Base-by-base conservation (phyloP, 148 eudicot genomes). In the Talinum fruticosum region DNA sequence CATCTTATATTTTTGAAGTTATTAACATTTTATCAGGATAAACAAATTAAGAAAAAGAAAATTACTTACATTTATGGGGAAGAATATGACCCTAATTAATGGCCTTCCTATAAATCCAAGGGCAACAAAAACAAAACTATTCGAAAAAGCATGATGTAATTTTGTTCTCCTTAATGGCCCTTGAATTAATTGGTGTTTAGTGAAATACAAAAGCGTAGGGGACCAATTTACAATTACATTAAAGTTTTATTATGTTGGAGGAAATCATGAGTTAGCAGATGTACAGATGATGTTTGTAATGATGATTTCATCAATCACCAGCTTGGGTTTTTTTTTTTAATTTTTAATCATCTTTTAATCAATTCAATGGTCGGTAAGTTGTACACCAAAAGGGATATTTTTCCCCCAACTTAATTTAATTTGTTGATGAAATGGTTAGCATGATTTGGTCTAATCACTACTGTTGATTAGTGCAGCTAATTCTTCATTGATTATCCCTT, bases 231-330 rank as follows among this genome's bases (percentile, higher is more conserved):
- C 32, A 74, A 71, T 78, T 59, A 71, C 32, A 71, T 30, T 28
- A 1, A 45, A 6, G 19, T 71, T 78, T 71, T 28, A 45, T 71
- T 71, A 44, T 75, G 82, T 49, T 73, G 82, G 74, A 36, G 30
- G 68, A 74, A 79, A 80, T 80, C 82, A 80, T 80, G 73, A 74
- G 69, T 19, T 10, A 29, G 36, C 30, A 69, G 74, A 32, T 74
- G 69, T 66, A 74, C 67, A 79, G 65, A 65, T 65, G 67, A 79
- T 13, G 51, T 66, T 62, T 67, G 78, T 32, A 80, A 80, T 80
- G 24, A 80, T 80, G 68, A 37, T 67, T 74, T 74, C 78, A 66
- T 80, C 67, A 75, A 79, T 47, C 76, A 41, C 81, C 76, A 62
- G 45, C 69, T 71, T 44, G 75, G 30, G 26, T 53, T 68, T 69